phyloP scores from a whole-genome alignment of 2,329 filamentous ascomycete species.

The Verticillium dahliae region DNA sequence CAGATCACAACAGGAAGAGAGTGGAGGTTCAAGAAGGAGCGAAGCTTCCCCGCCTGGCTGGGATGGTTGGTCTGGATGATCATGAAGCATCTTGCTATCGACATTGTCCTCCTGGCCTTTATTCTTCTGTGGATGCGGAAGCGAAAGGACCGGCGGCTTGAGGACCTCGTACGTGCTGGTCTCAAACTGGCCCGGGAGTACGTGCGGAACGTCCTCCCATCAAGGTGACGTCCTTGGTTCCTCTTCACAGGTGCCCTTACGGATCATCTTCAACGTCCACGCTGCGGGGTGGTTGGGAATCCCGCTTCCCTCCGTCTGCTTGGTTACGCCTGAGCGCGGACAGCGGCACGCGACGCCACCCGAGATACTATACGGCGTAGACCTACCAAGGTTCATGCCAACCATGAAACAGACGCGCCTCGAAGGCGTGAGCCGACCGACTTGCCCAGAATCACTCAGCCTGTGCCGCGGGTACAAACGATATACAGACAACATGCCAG shows the following conservation, averaged over 20 bases:
- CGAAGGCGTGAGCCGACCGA: no score
- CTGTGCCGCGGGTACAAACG: no score
- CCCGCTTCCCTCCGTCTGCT: neutral
- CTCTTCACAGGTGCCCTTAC: neutral
- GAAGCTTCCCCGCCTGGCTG: conserved; percentile 62
- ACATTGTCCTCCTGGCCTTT: conserved; percentile 59
- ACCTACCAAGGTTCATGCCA: no score
- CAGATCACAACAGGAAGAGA: conserved; percentile 76
- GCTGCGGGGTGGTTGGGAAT: neutral
- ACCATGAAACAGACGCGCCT: no score
- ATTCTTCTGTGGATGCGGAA: conserved; percentile 67
- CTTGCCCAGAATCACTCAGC: no score
- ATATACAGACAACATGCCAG: no score
- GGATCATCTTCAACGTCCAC: neutral
- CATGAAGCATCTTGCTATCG: conserved; percentile 67
- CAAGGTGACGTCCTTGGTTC: conserved; percentile 35
- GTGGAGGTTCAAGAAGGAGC: conserved; percentile 59
- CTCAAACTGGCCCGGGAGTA: conserved; percentile 54
- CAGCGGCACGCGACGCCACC: no score
- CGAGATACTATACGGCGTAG: no score
- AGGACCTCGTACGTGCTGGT: conserved; percentile 65
- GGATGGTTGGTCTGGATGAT: conserved; percentile 63
- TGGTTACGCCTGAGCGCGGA: no score
- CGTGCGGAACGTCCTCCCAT: conserved; percentile 49
- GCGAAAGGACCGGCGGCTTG: conserved; percentile 63